A percentile compares a stretch with the other conserved stretches of the same genome.
These are phyloP conservation scores for Cytospora schulzeri DNA, from an alignment of 2,329 filamentous ascomycete species.

Conservation along the genomic window DNA sequence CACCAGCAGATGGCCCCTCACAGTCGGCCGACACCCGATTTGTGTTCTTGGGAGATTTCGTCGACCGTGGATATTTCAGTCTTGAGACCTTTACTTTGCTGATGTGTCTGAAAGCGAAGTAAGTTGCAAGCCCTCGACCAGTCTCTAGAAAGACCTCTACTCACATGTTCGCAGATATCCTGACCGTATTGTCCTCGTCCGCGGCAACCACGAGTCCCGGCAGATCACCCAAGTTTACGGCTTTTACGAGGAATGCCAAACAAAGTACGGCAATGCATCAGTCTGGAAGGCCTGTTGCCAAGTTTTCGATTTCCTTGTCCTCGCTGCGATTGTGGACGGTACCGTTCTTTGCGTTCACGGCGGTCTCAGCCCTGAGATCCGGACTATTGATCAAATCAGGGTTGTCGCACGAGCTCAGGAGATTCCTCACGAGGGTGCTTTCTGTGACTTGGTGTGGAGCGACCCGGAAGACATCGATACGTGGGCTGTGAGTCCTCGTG, in stretches of 20 bases:
- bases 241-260: slow-evolving; percentile 97
- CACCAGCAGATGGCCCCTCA: slow-evolving; percentile 40
- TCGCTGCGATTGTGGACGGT: slow-evolving; percentile 96
- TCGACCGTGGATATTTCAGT: slow-evolving; percentile 96
- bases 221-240: slow-evolving; percentile 98
- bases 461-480: slow-evolving; percentile 97
- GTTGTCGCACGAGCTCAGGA: slow-evolving; percentile 97
- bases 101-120: slow-evolving; percentile 86
- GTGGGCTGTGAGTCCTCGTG: slow-evolving; percentile 90
- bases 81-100: slow-evolving; percentile 97
- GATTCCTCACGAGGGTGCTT: slow-evolving; percentile 96
- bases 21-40: slow-evolving; percentile 59
- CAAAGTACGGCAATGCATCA: slow-evolving; percentile 97
- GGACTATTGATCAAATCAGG: slow-evolving; percentile 98
- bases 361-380: slow-evolving; percentile 84
- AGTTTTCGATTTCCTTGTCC: slow-evolving; percentile 96
- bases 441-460: slow-evolving; percentile 98
- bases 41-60: slow-evolving; percentile 81
- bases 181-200: slow-evolving; percentile 90
- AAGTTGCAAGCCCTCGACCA: slow-evolving; percentile 30
- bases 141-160: slow-evolving; percentile 13
- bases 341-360: slow-evolving; percentile 99
- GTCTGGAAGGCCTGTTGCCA: slow-evolving; percentile 99
- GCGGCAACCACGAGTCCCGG: slow-evolving; percentile 95
- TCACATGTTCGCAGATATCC: slow-evolving; percentile 71